Evolutionary conservation across 352 stramenopile genomes (phyloP).

Genomic region (Globisporangium uncinulatum): DNA sequence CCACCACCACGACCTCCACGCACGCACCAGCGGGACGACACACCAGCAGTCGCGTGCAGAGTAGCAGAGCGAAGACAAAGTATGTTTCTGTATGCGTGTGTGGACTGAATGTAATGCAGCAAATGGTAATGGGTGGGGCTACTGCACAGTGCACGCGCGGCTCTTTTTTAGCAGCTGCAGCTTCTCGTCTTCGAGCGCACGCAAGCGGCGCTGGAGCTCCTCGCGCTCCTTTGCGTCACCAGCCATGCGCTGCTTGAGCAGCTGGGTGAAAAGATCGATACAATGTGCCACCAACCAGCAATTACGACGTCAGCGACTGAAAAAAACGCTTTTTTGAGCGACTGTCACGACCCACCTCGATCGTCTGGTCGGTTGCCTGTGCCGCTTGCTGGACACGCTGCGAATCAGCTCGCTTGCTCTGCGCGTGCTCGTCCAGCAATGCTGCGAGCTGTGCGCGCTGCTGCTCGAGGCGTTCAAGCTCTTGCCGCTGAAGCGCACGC

Average conservation of each 20-base stretch:
- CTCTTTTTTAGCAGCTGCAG: constrained; percentile 50
- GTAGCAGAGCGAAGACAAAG: not conserved
- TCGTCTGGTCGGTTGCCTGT: constrained; percentile 32
- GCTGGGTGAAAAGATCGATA: too few species aligned
- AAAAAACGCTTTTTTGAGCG: too few species aligned
- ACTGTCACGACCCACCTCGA: constrained; percentile 27
- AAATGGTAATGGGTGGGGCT: not conserved
- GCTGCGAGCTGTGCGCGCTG: constrained; percentile 31
- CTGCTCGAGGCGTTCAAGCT: constrained; percentile 18
- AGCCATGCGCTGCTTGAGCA: constrained; percentile 37
- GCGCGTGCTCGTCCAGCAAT: constrained; percentile 27
- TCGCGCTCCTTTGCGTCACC: constrained; percentile 49
- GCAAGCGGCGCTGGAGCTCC: constrained; percentile 43
- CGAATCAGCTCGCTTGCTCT: constrained; percentile 24
- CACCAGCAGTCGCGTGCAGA: not conserved
- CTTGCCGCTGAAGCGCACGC: constrained; percentile 18
- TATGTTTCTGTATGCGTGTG: constrained; percentile 2
- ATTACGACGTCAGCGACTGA: not conserved
- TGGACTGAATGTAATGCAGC: not conserved
- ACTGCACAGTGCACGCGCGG: constrained; percentile 47
- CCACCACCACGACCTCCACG: constrained; percentile 1
- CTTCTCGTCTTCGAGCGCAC: constrained; percentile 51
- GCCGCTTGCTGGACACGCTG: constrained; percentile 27
- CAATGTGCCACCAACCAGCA: not conserved
- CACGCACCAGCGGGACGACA: not conserved